Conservation (phyloP, 208 protist species). For the Leishmania amazonensis region DNA sequence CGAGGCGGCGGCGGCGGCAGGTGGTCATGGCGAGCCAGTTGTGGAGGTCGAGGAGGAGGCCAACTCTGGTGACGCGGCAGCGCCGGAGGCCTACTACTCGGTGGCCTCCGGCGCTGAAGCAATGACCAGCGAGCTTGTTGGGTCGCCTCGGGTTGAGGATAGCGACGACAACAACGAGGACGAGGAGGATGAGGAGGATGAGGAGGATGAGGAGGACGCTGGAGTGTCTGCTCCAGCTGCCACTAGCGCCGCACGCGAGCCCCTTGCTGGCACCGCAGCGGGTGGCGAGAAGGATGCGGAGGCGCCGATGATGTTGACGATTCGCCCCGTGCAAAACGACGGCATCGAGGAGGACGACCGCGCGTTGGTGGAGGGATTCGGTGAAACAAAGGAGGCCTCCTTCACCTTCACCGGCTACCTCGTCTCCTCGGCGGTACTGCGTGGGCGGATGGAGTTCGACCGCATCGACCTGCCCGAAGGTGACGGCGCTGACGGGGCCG, state of each 20-base stretch:
- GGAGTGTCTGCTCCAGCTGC: not conserved
- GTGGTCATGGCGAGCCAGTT: not conserved
- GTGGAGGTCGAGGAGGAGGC: constrained; percentile 4
- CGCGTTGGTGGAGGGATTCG: constrained; percentile 38
- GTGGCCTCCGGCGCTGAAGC: not conserved
- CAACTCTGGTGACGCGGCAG: not conserved
- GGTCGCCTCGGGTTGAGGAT: not conserved
- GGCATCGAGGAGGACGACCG: constrained; percentile 2
- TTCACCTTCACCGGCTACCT: constrained; percentile 59
- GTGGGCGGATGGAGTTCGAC: constrained; percentile 64
- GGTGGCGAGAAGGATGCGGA: not conserved
- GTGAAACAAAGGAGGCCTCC: constrained; percentile 48
- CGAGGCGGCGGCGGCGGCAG: constrained; percentile 2
- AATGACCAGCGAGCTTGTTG: not conserved
- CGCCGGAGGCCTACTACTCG: not conserved
- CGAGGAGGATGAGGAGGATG: not conserved
- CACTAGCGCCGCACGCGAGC: not conserved
- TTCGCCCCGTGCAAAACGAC: not conserved
- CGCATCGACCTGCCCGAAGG: constrained; percentile 26
- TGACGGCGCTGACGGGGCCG: constrained; percentile 12
- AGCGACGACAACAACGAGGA: not conserved
- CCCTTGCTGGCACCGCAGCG: not conserved
- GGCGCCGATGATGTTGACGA: constrained; percentile 16
- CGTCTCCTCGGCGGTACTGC: constrained; percentile 37
- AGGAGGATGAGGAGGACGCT: not conserved